Base-by-base conservation (phyloP, 1,284 basidiomycete species). In the Microbotryomycetes sp. region DNA sequence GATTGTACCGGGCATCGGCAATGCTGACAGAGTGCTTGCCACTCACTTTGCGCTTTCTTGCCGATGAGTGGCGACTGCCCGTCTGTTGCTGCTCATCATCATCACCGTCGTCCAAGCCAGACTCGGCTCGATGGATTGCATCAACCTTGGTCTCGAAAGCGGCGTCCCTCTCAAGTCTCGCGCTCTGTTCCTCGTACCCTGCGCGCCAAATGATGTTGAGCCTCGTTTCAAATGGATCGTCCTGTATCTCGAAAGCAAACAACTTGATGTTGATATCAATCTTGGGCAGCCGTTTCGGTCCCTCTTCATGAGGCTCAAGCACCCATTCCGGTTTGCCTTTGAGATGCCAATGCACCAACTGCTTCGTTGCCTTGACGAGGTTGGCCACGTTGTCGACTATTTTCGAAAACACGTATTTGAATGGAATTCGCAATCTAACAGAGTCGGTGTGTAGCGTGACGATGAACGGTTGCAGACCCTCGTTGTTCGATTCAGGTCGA, bases 211-310 rank as follows among this genome's bases (percentile, higher is more conserved):
- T 88, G 15, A 89, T 78, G 53, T 85, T 88, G 31, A 97, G 76
- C 64, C 81, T 83, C 26, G 84, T 83, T 76, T 98, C 94, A 59
- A 97, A 83, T 0, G 86, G 83, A 72, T 94, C 89, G 73, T 98
- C 94, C 26, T 85, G 83, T n/a, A 85, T 86, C 75, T 97, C 92
- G 5, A 91, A 16, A 15, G 74, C 70, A 26, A 82, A 79, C 46
- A 93, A 76, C 31, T 76, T 79, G 56, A 97, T 73, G 3, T 77
- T 77, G 47, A 96, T 71, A 50, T 79, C 78, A 0, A 78, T 73
- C 50, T 73, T 64, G 1, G 91, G 91, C 2, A 91, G 75, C 0
- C 73, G 68, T 75, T 91, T 93, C 0, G 89, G 82, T 1, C 76
- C 79, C 73, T 92, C 89, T 0, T 83, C 78, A 41, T 78, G 78